These are phyloP conservation scores for Mycena polygramma DNA, from an alignment of 768 basidiomycete genomes.

Conservation along the genomic window DNA sequence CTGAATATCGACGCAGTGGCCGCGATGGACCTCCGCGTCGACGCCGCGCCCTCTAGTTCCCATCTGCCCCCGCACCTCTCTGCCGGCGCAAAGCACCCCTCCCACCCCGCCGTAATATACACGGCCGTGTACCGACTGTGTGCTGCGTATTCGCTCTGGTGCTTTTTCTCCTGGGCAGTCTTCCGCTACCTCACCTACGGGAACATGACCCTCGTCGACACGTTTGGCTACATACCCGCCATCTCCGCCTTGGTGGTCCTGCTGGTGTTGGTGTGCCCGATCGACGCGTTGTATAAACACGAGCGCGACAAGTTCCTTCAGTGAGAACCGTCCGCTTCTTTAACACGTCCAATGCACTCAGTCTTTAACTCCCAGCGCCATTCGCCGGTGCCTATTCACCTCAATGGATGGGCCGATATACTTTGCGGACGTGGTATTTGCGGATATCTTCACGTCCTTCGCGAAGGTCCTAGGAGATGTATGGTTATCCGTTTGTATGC, in stretches of 20 bases:
- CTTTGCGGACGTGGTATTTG: constrained; percentile 94
- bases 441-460: constrained; percentile 96
- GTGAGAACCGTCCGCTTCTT: constrained; percentile 59
- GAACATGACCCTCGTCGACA: constrained; percentile 73
- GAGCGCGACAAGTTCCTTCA: constrained; percentile 84
- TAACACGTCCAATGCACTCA: constrained; percentile 21
- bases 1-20: constrained; percentile 80
- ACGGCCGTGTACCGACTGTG: constrained; percentile 77
- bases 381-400: constrained; percentile 83
- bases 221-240: constrained; percentile 82
- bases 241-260: constrained; percentile 72
- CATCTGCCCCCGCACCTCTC: constrained; percentile 46
- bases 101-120: constrained; percentile 63
- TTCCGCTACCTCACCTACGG: constrained; percentile 74
- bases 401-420: constrained; percentile 71
- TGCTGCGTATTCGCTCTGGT: constrained; percentile 69
- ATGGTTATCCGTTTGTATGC: constrained; percentile 89
- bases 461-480: constrained; percentile 97
- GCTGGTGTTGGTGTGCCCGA: constrained; percentile 74
- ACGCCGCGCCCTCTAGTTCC: constrained; percentile 43
- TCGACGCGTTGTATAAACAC: constrained; percentile 71
- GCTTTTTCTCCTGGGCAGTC: constrained; percentile 74
- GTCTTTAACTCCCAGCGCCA: constrained; percentile 59
- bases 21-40: constrained; percentile 75
- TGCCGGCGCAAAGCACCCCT: constrained; percentile 47